Percentiles rank a stretch among this genome's conserved stretches.
phyloP scores from a whole-genome alignment of 176 grass and related monocot species.

The Aegilops umbellulata region DNA sequence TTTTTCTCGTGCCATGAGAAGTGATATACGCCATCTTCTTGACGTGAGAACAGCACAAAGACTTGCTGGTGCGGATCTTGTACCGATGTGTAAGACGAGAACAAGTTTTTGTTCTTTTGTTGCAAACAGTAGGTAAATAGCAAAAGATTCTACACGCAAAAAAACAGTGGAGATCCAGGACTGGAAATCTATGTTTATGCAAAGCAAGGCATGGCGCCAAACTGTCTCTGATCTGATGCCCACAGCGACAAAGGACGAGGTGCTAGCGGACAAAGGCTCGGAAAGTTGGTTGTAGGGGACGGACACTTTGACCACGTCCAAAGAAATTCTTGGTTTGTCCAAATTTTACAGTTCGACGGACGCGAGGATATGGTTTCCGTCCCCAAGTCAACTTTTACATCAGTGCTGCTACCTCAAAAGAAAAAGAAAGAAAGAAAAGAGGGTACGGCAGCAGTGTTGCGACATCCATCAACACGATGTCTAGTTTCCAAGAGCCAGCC shows the following conservation, averaged over 20 bases:
- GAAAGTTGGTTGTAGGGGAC: background rate
- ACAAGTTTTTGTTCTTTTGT: background rate
- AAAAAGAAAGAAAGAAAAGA: background rate
- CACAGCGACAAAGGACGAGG: background rate
- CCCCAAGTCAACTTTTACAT: background rate
- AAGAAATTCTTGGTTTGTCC: background rate
- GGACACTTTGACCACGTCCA: background rate
- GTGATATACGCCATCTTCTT: background rate
- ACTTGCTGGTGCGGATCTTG: background rate
- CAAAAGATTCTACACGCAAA: background rate
- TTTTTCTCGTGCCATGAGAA: background rate
- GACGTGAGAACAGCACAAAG: background rate
- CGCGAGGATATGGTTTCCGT: background rate
- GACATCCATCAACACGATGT: background rate
- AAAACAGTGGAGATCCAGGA: background rate
- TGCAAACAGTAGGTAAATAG: background rate
- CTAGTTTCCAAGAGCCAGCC: background rate
- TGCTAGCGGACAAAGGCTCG: constrained; percentile 11
- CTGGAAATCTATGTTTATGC: background rate
- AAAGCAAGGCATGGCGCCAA: constrained; percentile 8
- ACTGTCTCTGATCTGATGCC: constrained; percentile 5
- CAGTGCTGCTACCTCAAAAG: background rate
- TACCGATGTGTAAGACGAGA: background rate
- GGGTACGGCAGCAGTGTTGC: background rate
- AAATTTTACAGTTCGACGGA: background rate